These are phyloP conservation scores for Psilocybe sp. DNA, from an alignment of 768 basidiomycete genomes.

Conservation along the genomic window DNA sequence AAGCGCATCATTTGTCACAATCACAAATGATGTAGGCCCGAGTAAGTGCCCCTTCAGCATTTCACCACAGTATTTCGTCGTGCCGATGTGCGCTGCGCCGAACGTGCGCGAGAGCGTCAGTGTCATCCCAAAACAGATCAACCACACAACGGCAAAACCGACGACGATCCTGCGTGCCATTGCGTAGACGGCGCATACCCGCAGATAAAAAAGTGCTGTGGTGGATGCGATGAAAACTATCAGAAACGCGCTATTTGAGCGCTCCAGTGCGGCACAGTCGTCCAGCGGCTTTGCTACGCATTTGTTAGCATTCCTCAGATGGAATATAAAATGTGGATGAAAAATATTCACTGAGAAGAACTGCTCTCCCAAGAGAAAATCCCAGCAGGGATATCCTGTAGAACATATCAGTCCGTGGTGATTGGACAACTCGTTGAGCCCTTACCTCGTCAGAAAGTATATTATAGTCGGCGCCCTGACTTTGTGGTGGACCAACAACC, in stretches of 20 bases:
- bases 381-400: constrained; percentile 11
- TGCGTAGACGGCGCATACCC: constrained; percentile 21
- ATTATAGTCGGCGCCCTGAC: constrained; percentile 8
- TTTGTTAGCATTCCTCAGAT: neutral
- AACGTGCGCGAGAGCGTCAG: constrained; percentile 17
- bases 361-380: constrained; percentile 12
- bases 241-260: constrained; percentile 15
- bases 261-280: constrained; percentile 12
- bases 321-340: too few relatives aligned
- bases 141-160: constrained; percentile 26
- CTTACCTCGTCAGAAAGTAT: constrained; percentile 15
- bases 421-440: neutral
- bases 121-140: constrained; percentile 15
- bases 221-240: constrained; percentile 18
- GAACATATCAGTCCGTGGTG: neutral
- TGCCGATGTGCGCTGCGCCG: constrained; percentile 19
- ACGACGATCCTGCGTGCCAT: constrained; percentile 14
- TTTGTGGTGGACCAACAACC: constrained; percentile 6
- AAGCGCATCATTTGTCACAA: constrained; percentile 24
- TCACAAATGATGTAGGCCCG: constrained; percentile 16
- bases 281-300: constrained; percentile 7
- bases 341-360: constrained; percentile 18
- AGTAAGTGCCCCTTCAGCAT: constrained; percentile 10
- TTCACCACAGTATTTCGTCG: constrained; percentile 22
- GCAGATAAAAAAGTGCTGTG: constrained; percentile 24